These are phyloP conservation scores for Casuarina glauca DNA, from an alignment of 306 rosid species.

Conservation along the genomic window DNA sequence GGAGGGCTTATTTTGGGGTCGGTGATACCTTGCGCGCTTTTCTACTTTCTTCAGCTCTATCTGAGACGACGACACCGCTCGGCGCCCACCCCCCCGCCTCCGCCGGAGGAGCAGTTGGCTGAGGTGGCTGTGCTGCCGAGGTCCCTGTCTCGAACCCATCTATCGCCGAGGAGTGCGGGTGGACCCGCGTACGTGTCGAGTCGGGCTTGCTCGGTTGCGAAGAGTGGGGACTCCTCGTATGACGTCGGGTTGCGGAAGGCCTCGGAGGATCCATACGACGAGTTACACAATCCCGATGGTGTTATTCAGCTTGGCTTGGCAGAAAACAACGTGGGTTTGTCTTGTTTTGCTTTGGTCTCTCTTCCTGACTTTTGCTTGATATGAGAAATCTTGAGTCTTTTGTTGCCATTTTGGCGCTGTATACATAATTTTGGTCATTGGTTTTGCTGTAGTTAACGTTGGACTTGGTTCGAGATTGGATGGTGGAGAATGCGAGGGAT, in stretches of 20 bases:
- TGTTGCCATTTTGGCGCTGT: too few species aligned
- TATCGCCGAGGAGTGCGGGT: slow-evolving; percentile 44
- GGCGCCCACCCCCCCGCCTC: slow-evolving; percentile 28
- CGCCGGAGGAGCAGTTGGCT: slow-evolving; percentile 28
- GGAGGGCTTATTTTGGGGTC: slow-evolving; percentile 92
- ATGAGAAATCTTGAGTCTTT: not conserved
- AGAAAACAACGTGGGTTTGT: slow-evolving; percentile 66
- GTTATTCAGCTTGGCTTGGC: slow-evolving; percentile 66
- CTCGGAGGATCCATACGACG: slow-evolving; percentile 62
- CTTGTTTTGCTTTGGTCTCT: slow-evolving; percentile 13
- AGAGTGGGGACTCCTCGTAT: slow-evolving; percentile 48
- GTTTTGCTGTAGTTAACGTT: slow-evolving; percentile 43
- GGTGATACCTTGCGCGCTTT: slow-evolving; percentile 87
- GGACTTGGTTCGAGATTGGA: slow-evolving; percentile 74
- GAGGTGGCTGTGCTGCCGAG: slow-evolving; percentile 47
- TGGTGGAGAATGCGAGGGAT: slow-evolving; percentile 48
- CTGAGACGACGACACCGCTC: slow-evolving; percentile 58
- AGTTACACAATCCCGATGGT: slow-evolving; percentile 59
- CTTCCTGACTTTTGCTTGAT: not conserved
- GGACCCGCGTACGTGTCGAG: slow-evolving; percentile 53
- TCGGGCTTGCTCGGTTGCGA: slow-evolving; percentile 48
- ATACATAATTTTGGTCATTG: not conserved
- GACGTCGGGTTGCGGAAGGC: slow-evolving; percentile 48
- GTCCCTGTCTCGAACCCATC: slow-evolving; percentile 50
- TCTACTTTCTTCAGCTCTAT: slow-evolving; percentile 77